A percentile compares a stretch with the other conserved stretches of the same genome.
These are phyloP conservation scores for Pythium periplocum DNA, from an alignment of 352 stramenopile genomes.

Conservation along the genomic window DNA sequence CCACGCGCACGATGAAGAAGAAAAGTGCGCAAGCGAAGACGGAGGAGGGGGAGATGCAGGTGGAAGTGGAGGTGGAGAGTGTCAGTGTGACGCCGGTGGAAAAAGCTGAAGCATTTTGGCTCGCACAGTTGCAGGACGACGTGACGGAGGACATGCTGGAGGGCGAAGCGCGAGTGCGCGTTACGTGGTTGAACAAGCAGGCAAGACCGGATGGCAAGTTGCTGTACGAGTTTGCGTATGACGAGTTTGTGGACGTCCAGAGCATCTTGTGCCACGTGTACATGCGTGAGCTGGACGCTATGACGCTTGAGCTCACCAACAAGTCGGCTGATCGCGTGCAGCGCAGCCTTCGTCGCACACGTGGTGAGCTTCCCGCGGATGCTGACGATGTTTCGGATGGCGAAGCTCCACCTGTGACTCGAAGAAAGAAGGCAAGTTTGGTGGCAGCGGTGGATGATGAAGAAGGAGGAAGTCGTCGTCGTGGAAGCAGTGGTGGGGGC, in stretches of 20 bases:
- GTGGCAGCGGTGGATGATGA: conserved; percentile 3
- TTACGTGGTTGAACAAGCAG: conserved; percentile 11
- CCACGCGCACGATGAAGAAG: background rate
- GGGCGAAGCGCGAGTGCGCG: background rate
- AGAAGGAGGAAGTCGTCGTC: background rate
- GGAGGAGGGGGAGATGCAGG: background rate
- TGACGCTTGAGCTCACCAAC: conserved; percentile 1
- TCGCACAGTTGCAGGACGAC: conserved; percentile 18
- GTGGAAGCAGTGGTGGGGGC: background rate
- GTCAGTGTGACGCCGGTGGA: background rate
- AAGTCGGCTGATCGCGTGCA: conserved; percentile 2
- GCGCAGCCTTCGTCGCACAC: background rate
- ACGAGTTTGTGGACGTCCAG: conserved; percentile 12
- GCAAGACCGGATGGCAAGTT: background rate
- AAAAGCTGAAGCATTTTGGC: conserved; percentile 7
- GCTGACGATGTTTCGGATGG: background rate
- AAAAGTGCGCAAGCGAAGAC: background rate
- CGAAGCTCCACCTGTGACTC: background rate
- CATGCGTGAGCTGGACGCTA: conserved; percentile 1
- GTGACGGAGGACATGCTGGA: conserved; percentile 18
- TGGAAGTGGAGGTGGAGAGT: background rate
- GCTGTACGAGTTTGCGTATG: conserved; percentile 3
- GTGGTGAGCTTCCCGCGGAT: background rate
- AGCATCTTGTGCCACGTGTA: conserved; percentile 16
- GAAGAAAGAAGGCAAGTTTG: conserved; percentile 1